Evolutionary conservation across 768 basidiomycete species (phyloP).

Genomic region (Termitomyces sp.): DNA sequence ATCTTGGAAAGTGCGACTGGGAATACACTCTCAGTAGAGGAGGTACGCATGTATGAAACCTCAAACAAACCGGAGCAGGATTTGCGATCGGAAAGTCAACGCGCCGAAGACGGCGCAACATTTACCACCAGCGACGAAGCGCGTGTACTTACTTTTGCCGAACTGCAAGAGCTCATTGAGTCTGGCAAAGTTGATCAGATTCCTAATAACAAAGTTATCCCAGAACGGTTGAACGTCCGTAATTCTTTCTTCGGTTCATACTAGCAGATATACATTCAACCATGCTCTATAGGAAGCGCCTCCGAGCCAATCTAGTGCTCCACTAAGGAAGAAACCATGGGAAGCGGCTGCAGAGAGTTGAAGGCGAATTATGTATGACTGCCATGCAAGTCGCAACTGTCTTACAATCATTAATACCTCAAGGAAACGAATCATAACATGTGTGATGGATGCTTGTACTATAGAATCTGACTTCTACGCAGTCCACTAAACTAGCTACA

Average conservation of each 20-base stretch:
- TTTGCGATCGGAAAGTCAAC: neutral
- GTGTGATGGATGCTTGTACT: neutral
- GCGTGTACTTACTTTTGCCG: slow-evolving; percentile 54
- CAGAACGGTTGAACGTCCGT: slow-evolving; percentile 60
- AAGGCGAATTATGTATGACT: neutral
- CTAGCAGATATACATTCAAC: neutral
- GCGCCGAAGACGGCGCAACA: neutral
- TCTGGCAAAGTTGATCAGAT: slow-evolving; percentile 67
- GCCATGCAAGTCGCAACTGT: neutral
- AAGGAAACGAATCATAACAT: neutral
- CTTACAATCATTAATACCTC: neutral
- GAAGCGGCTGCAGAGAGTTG: slow-evolving; percentile 27
- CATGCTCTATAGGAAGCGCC: slow-evolving; percentile 35
- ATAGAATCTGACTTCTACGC: neutral
- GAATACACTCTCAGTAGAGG: slow-evolving; percentile 33
- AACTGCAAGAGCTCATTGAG: slow-evolving; percentile 67
- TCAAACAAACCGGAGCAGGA: neutral
- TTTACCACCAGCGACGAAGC: slow-evolving; percentile 20
- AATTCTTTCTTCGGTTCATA: slow-evolving; percentile 1
- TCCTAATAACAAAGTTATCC: slow-evolving; percentile 73
- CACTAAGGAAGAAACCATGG: slow-evolving; percentile 64
- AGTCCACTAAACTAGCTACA: neutral
- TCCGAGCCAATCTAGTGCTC: slow-evolving; percentile 50
- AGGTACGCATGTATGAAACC: slow-evolving; percentile 31
- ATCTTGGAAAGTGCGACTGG: slow-evolving; percentile 31